Percentiles rank a stretch among this genome's conserved stretches.
These are phyloP conservation scores for Cupressus sempervirens DNA, from an alignment of 75 land plant genomes.

Conservation along the genomic window DNA sequence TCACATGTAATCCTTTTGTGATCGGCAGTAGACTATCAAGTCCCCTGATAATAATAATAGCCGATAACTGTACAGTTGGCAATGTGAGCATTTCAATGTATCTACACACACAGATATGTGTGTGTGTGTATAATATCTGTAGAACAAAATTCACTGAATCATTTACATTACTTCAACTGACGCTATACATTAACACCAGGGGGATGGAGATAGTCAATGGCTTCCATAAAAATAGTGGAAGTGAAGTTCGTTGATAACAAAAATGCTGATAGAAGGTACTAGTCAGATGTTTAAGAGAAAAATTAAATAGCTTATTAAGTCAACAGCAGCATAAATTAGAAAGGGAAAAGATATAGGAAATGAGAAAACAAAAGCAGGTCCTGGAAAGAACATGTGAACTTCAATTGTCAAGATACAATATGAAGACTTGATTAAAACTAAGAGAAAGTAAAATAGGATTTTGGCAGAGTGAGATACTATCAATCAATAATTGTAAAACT, in stretches of 20 bases:
- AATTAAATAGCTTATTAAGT: background rate
- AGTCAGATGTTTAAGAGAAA: background rate
- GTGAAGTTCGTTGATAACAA: background rate
- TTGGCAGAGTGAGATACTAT: background rate
- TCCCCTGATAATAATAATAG: too few species aligned
- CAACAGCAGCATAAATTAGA: background rate
- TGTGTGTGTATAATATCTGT: too few species aligned
- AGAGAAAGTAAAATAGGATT: background rate
- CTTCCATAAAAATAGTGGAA: background rate
- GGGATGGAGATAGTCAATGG: background rate
- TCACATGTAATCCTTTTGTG: too few species aligned
- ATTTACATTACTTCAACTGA: too few species aligned
- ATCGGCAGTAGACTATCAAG: too few species aligned
- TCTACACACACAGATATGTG: too few species aligned
- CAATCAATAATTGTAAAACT: background rate
- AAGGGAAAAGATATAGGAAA: background rate
- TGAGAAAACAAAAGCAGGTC: background rate
- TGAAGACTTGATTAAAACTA: background rate
- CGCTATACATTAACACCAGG: too few species aligned
- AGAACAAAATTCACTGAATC: too few species aligned
- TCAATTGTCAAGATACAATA: slow-evolving; percentile 3
- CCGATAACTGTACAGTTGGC: too few species aligned
- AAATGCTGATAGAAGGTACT: background rate
- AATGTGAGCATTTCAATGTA: too few species aligned
- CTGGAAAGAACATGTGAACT: slow-evolving; percentile 4